These are phyloP conservation scores for Paecilomyces niveus DNA, from an alignment of 2,329 filamentous ascomycete species.

Conservation along the genomic window DNA sequence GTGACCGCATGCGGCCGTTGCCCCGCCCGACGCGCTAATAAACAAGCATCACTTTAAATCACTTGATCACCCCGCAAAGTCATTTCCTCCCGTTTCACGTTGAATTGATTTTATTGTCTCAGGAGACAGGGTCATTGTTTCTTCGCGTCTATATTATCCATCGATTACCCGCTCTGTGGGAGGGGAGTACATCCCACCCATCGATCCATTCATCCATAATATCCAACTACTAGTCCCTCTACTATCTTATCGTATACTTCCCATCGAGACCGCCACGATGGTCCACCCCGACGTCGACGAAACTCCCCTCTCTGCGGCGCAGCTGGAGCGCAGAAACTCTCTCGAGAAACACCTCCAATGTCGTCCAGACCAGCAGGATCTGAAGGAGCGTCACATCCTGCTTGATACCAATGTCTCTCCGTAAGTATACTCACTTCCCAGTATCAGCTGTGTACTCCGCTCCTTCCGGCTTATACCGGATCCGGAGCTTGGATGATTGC, in stretches of 20 bases:
- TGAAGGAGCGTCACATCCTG: conserved; percentile 63
- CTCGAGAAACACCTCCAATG: conserved; percentile 65
- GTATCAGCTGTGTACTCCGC: not conserved
- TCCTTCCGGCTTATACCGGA: not conserved
- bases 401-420: conserved; percentile 61
- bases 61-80: not conserved
- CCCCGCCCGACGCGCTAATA: not conserved
- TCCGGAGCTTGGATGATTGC: not conserved
- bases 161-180: not conserved
- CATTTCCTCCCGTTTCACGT: not conserved
- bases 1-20: not conserved
- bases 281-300: conserved; percentile 42
- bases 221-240: not conserved
- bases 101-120: not conserved
- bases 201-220: not conserved
- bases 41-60: not conserved
- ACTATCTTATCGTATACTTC: not conserved
- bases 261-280: conserved; percentile 4
- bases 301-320: conserved; percentile 47
- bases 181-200: not conserved
- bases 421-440: conserved; percentile 33
- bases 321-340: conserved; percentile 55
- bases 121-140: not conserved
- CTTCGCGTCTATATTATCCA: not conserved
- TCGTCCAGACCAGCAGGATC: conserved; percentile 58